A percentile compares a stretch with the other conserved stretches of the same genome.
These are phyloP conservation scores for Pyrrhoderma noxium DNA, from an alignment of 1,284 basidiomycete genomes.

Conservation along the genomic window DNA sequence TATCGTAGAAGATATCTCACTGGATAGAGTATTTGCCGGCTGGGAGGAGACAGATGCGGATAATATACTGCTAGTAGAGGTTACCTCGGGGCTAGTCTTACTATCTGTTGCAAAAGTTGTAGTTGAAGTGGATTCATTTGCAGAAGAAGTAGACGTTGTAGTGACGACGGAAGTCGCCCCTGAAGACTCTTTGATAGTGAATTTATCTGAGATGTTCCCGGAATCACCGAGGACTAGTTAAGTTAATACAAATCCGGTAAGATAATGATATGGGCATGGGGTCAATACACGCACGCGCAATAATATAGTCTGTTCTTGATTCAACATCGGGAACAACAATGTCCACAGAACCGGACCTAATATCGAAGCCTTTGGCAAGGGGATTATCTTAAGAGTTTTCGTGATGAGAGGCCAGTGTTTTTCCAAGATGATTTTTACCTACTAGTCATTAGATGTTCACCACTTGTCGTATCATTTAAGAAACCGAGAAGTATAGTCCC, in stretches of 20 bases:
- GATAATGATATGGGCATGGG: neutral
- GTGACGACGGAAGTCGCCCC: neutral
- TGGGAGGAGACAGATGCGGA: no score
- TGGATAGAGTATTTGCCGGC: no score
- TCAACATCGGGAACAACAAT: constrained; percentile 32
- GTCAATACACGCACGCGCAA: constrained; percentile 31
- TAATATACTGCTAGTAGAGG: no score
- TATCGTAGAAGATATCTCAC: no score
- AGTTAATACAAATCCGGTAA: neutral
- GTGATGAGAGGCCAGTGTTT: neutral
- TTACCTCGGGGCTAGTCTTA: no score
- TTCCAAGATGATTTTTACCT: no score
- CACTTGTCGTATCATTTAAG: constrained; percentile 15
- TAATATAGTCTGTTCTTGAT: constrained; percentile 29
- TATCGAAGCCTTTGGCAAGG: constrained; percentile 34
- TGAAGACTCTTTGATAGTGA: constrained; percentile 25
- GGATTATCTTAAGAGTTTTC: constrained; percentile 30
- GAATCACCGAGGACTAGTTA: constrained; percentile 36
- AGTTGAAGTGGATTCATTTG: neutral
- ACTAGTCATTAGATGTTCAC: constrained; percentile 16
- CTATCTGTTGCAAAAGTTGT: no score
- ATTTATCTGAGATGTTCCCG: constrained; percentile 35
- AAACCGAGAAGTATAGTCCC: constrained; percentile 17
- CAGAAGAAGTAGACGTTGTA: neutral
- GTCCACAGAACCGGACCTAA: constrained; percentile 29